Base-by-base conservation (phyloP, 2,329 filamentous ascomycete genomes). In the Colletotrichum agaves region DNA sequence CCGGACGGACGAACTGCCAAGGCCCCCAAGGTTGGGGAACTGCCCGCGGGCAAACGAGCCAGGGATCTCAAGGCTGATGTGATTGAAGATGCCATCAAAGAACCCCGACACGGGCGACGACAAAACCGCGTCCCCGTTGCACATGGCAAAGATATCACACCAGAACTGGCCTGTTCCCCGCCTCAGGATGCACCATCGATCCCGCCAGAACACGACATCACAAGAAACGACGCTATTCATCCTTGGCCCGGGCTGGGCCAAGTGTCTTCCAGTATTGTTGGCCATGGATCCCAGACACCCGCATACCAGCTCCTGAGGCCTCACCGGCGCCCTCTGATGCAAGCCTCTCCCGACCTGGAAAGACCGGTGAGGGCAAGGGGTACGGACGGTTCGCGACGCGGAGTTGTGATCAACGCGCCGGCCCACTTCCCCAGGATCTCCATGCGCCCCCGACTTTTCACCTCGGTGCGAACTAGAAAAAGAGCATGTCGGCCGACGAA, bases 211-310 rank as follows among this genome's bases (percentile, higher is more conserved):
- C 50, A 53, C n/a, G 21, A 53, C 33, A 13, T 53, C 10, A 19
- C 31, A 39, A 39, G 50, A 35, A 53, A 53, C 33, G 50, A 23
- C 33, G 33, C 31, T 53, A 53, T 39, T 39, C 33, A 53, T 37
- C 50, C 17, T 8, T 53, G 17, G 50, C 33, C 33, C 33, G 8
- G 17, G 10, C 55, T 39, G 27, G 55, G 23, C 15, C 37, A 35
- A 27, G 21, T 44, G 13, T 58, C 39, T 58, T 49, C 43, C 56
- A 46, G 27, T 17, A 35, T 17, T 27, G n/a, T n/a, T 17, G 15
- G 31, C 44, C 57, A 61, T 50, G 4, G 19, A 52, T 50, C 58
- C 46, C 44, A 61, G 58, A 61, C 58, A 43, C 44, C n/a, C 8
- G 37, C 46, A 61, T 61, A 13, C 58, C 46, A 61, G 21, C 58